Evolutionary conservation across 2,329 filamentous ascomycete genomes (phyloP).

Genomic region (Madurella mycetomatis): DNA sequence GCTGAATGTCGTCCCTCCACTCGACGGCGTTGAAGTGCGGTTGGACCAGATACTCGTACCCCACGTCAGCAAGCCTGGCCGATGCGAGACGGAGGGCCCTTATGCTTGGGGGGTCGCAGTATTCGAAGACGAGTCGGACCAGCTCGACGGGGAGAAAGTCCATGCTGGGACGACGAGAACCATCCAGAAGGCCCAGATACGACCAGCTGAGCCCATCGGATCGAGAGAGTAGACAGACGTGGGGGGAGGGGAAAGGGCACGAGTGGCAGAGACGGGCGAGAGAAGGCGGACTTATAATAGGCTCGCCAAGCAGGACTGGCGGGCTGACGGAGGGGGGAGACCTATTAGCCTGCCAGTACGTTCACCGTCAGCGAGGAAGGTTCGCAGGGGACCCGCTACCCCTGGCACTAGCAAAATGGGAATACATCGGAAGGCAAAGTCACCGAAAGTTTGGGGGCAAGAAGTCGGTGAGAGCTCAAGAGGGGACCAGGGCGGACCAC

Average conservation of each 20-base stretch:
- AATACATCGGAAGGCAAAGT: slow-evolving; percentile 3
- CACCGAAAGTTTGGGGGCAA: slow-evolving; percentile 22
- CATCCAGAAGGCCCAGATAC: slow-evolving; percentile 10
- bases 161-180: slow-evolving; percentile 26
- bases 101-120: slow-evolving; percentile 38
- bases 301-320: slow-evolving; percentile 1
- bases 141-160: slow-evolving; percentile 29
- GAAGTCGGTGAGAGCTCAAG: slow-evolving; percentile 24
- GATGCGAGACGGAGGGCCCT: slow-evolving; percentile 39
- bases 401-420: not conserved
- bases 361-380: not conserved
- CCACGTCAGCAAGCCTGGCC: slow-evolving; percentile 37
- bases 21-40: slow-evolving; percentile 39
- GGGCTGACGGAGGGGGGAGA: not conserved
- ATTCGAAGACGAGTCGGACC: slow-evolving; percentile 38
- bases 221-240: not conserved
- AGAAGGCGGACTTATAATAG: slow-evolving; percentile 11
- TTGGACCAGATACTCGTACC: slow-evolving; percentile 41
- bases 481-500: slow-evolving; percentile 27
- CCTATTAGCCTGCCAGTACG: not conserved
- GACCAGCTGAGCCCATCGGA: slow-evolving; percentile 12
- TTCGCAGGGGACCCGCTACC: not conserved
- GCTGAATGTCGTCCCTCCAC: slow-evolving; percentile 43
- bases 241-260: not conserved
- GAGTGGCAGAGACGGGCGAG: slow-evolving; percentile 1